Evolutionary conservation across 2,329 filamentous ascomycete species (phyloP).

Genomic region (Anthostomella pinea): DNA sequence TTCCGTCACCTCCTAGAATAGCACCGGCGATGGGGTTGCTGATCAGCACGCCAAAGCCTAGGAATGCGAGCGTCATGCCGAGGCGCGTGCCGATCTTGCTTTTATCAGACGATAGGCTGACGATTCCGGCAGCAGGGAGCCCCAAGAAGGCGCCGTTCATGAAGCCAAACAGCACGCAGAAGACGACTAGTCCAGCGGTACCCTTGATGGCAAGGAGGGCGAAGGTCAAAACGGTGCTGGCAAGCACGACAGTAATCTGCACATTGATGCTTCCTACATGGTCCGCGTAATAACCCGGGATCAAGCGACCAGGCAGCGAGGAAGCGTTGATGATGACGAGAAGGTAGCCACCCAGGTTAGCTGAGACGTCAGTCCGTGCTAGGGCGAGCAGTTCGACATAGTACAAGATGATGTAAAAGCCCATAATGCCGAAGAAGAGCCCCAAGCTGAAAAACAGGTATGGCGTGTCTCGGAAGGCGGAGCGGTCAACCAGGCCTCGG

Average conservation of each 20-base stretch:
- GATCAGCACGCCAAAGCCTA: slow-evolving; percentile 16
- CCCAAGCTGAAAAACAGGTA: slow-evolving; percentile 12
- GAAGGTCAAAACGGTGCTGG: slow-evolving; percentile 10
- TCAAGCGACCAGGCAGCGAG: slow-evolving; percentile 12
- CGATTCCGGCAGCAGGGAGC: slow-evolving; percentile 12
- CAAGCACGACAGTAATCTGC: slow-evolving; percentile 10
- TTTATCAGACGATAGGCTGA: slow-evolving; percentile 14
- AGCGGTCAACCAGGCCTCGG: slow-evolving; percentile 8
- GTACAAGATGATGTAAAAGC: slow-evolving; percentile 12
- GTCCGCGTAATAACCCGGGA: slow-evolving; percentile 15
- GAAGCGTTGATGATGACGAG: slow-evolving; percentile 18
- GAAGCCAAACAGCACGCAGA: slow-evolving; percentile 12
- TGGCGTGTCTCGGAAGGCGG: slow-evolving; percentile 9
- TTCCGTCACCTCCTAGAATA: slow-evolving; percentile 11
- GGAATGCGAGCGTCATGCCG: slow-evolving; percentile 16
- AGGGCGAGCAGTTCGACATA: slow-evolving; percentile 12
- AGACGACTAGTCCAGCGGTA: slow-evolving; percentile 7
- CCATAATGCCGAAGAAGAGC: slow-evolving; percentile 14
- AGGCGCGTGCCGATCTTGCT: slow-evolving; percentile 19
- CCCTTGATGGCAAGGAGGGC: slow-evolving; percentile 11
- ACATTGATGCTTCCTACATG: slow-evolving; percentile 13
- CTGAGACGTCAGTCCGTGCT: slow-evolving; percentile 1
- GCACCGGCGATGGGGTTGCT: slow-evolving; percentile 20
- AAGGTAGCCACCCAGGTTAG: slow-evolving; percentile 10
- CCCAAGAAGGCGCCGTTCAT: slow-evolving; percentile 14